Evolutionary conservation across 148 eudicot genomes (phyloP).

Genomic region (Simmondsia chinensis): DNA sequence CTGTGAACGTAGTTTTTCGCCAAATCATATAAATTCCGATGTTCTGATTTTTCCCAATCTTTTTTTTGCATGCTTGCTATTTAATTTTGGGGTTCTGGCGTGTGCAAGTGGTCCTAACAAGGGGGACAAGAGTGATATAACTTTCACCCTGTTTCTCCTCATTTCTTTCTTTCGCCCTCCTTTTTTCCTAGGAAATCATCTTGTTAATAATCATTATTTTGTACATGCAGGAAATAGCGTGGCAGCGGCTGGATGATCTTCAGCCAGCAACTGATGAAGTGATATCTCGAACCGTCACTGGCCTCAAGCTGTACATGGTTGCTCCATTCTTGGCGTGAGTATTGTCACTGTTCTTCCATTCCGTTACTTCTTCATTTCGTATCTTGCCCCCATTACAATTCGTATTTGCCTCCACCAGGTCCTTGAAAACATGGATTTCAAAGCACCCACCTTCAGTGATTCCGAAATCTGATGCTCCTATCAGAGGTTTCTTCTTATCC

Average conservation of each 20-base stretch:
- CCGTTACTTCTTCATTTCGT: neutral
- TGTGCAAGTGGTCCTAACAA: no score
- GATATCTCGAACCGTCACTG: slow-evolving; percentile 87
- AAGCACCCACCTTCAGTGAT: slow-evolving; percentile 47
- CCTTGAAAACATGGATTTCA: slow-evolving; percentile 73
- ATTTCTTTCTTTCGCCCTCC: no score
- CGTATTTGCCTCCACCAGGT: no score
- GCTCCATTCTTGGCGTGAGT: slow-evolving; percentile 88
- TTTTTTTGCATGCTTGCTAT: no score
- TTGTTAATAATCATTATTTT: neutral
- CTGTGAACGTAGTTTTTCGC: no score
- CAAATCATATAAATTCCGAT: no score
- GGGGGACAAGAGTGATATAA: no score
- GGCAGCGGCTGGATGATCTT: slow-evolving; percentile 95
- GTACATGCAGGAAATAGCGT: slow-evolving; percentile 82
- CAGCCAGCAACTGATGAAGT: slow-evolving; percentile 73
- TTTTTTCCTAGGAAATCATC: no score
- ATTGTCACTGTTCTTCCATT: neutral
- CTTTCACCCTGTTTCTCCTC: no score
- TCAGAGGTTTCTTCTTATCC: slow-evolving; percentile 44
- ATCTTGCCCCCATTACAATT: slow-evolving; percentile 1
- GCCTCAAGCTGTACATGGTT: slow-evolving; percentile 98
- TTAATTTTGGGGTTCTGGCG: no score
- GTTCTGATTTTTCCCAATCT: no score
- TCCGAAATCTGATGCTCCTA: slow-evolving; percentile 39